A percentile compares a stretch with the other conserved stretches of the same genome.
Evolutionary conservation across 495 filamentous ascomycete genomes (phyloP).

Genomic region (Aspergillus leporis): DNA sequence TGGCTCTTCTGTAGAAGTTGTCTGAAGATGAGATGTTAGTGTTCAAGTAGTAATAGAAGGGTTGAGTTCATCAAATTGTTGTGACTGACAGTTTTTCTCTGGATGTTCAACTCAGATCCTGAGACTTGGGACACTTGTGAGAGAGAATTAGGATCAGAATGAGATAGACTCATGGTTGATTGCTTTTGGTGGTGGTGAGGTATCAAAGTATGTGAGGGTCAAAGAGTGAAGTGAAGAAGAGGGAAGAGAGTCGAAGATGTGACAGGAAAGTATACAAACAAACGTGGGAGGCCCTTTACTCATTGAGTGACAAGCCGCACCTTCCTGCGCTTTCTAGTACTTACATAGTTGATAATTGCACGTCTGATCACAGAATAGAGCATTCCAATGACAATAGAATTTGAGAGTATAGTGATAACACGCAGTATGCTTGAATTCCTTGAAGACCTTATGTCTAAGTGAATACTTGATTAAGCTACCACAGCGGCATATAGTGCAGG

Average conservation of each 20-base stretch:
- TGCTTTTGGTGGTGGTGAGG: not conserved
- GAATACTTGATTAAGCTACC: not conserved
- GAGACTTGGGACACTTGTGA: not conserved
- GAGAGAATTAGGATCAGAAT: not conserved
- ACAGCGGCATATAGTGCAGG: not conserved
- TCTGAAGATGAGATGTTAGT: not conserved
- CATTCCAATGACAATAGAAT: no score
- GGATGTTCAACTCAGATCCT: not conserved
- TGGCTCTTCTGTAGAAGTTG: not conserved
- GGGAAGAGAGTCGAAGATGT: not conserved
- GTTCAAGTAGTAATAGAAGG: not conserved
- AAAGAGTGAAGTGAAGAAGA: not conserved
- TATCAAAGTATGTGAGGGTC: not conserved
- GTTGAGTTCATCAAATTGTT: not conserved
- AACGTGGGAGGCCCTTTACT: not conserved
- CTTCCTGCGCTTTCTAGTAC: no score
- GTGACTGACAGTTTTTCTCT: not conserved
- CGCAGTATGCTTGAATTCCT: not conserved
- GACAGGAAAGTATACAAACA: not conserved
- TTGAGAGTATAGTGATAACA: not conserved
- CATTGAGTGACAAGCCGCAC: not conserved
- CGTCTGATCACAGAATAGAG: no score
- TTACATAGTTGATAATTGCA: no score
- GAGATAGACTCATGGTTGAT: not conserved
- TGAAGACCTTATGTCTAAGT: not conserved